Evolutionary conservation across 2,329 filamentous ascomycete genomes (phyloP), one percentile per base, ranked within the genome.

Genomic region (Fusarium sp.): DNA sequence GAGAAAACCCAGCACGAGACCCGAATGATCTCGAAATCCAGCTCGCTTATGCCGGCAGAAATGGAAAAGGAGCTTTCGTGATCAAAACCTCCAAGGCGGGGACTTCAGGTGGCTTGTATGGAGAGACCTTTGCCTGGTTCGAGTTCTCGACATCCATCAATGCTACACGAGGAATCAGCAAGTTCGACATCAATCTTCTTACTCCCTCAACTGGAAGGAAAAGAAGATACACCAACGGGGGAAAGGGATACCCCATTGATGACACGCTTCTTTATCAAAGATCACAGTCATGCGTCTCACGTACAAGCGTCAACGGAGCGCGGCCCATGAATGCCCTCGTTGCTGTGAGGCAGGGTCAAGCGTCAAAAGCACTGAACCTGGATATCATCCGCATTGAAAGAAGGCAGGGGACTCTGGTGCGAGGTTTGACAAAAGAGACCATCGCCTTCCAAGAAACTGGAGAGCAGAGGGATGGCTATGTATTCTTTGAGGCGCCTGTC

Each of bases 51-150:
- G 27, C 58, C 1, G 42, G 53, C n/a, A 19, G 58, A n/a, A 27
- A 17, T 3, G 58, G 52, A 3, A 63, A 52, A 9, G 38, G 53
- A 7, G 39, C 36, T 3, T 17, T 9, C 6, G 13, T 23, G 3
- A 49, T 63, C 9, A 15, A 21, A 17, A 37, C 55, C 4, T 21
- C 25, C 7, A 32, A 49, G n/a, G 49, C 43, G 1, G 73, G 72
- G 4, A 38, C 47, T 3, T 65, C 67, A 3, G 43, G 29, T 0
- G 73, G 73, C 1, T 58, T 75, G 6, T 68, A 69, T 44, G 53
- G 61, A 5, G 72, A 73, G 50, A 50, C 31, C 1, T 75, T 76
- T 43, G 49, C 59, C 2, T 76, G 69, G 68, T 75, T 66, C 51
- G 70, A 72, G 54, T 75, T 75, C 46, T 41, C 49, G n/a, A 64